Conservation (phyloP, 768 basidiomycete genomes). For the Mycena leptocephala region DNA sequence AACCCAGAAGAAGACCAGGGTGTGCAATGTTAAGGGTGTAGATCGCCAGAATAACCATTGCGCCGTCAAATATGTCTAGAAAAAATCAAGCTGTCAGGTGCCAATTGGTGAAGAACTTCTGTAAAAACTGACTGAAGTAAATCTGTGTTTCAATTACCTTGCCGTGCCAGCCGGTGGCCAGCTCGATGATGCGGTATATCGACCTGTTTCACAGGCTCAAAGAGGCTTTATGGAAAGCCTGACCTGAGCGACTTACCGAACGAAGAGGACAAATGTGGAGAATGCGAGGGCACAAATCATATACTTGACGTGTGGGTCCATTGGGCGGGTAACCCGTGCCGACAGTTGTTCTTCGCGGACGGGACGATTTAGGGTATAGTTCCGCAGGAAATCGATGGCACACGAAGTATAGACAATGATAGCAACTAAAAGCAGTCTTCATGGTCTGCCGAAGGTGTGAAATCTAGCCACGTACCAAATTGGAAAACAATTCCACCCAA, state of each 20-base stretch:
- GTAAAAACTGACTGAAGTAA: conserved; percentile 48
- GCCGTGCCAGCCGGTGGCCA: conserved; percentile 52
- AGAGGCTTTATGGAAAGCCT: too few relatives aligned
- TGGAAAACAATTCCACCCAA: background rate
- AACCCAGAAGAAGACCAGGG: conserved; percentile 32
- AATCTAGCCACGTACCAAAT: background rate
- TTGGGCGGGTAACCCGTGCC: background rate
- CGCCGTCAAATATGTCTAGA: conserved; percentile 37
- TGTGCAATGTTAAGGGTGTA: conserved; percentile 38
- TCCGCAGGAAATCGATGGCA: background rate
- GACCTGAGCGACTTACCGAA: background rate
- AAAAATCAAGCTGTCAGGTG: background rate
- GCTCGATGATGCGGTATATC: conserved; percentile 51
- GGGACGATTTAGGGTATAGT: background rate
- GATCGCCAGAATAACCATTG: conserved; percentile 38
- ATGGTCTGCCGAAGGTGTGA: background rate
- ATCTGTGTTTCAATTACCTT: conserved; percentile 46
- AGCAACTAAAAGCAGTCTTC: background rate
- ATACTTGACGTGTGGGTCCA: background rate
- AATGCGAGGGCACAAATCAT: background rate
- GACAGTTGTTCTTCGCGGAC: background rate
- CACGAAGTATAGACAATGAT: background rate
- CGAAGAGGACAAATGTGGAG: background rate
- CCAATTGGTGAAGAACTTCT: too few relatives aligned
- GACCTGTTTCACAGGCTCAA: conserved; percentile 32